Percentiles rank a stretch among this genome's conserved stretches.
Conservation (phyloP, 257 asterid genomes). For the Solanum tarijense region DNA sequence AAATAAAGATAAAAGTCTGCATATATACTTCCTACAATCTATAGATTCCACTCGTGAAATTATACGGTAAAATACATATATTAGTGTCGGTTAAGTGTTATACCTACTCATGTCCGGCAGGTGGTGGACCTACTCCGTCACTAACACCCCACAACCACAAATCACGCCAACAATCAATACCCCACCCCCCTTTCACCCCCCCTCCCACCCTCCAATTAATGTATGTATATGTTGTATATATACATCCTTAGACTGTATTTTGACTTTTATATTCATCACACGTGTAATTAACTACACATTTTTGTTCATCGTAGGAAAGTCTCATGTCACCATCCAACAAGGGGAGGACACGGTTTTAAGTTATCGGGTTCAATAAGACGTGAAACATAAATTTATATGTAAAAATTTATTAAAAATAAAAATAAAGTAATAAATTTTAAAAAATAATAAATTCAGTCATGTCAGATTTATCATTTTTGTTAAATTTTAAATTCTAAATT, state of each 20-base stretch:
- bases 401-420: not conserved
- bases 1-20: not conserved
- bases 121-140: not conserved
- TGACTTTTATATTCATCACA: not conserved
- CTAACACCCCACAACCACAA: not conserved
- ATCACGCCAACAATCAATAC: not conserved
- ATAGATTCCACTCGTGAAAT: not conserved
- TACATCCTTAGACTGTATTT: not conserved
- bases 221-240: not conserved
- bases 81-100: not conserved
- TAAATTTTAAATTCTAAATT: too few species aligned
- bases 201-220: not conserved
- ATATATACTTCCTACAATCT: rapidly evolving
- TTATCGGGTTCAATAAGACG: not conserved
- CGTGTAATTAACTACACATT: not conserved
- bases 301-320: not conserved
- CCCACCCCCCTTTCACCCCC: not conserved
- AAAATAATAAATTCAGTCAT: too few species aligned
- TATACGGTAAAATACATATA: not conserved
- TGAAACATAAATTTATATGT: not conserved
- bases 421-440: too few species aligned
- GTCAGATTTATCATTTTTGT: too few species aligned
- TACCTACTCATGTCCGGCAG: not conserved
- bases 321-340: not conserved
- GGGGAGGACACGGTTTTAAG: not conserved